Percentiles rank a stretch among this genome's conserved stretches.
phyloP scores from a whole-genome alignment of 495 filamentous ascomycete genomes.

The Daldinia grandis region DNA sequence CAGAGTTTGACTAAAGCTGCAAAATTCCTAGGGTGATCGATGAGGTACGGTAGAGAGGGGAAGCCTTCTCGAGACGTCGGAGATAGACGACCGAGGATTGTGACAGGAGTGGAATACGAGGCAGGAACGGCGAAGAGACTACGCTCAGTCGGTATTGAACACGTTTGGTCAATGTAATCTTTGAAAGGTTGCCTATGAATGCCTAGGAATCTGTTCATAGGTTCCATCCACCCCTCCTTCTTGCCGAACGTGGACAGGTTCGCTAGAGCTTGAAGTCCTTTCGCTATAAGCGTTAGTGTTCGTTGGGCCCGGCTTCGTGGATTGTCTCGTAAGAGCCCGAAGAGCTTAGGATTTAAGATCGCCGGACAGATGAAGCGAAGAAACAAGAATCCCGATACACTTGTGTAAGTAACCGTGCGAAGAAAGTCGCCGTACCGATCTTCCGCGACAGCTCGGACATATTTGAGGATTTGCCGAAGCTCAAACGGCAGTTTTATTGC shows the following conservation, averaged over 20 bases:
- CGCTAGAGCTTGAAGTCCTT: constrained; percentile 92
- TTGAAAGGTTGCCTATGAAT: constrained; percentile 79
- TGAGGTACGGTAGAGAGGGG: constrained; percentile 90
- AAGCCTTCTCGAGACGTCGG: constrained; percentile 89
- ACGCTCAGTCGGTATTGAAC: constrained; percentile 77
- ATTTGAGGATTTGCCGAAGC: constrained; percentile 85
- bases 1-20: constrained; percentile 89
- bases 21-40: constrained; percentile 89
- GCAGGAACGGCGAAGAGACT: constrained; percentile 73
- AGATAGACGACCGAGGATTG: constrained; percentile 85
- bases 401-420: constrained; percentile 91
- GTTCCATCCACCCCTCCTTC: constrained; percentile 99
- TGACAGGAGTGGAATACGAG: constrained; percentile 90
- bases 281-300: constrained; percentile 91
- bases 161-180: constrained; percentile 85
- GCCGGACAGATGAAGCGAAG: constrained; percentile 96
- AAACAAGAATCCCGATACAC: constrained; percentile 96
- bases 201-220: constrained; percentile 84
- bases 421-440: constrained; percentile 97
- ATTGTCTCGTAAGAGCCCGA: constrained; percentile 87
- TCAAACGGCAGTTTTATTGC: constrained; percentile 81
- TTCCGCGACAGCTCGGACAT: constrained; percentile 92
- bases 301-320: constrained; percentile 87
- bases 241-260: constrained; percentile 93
- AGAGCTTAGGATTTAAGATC: constrained; percentile 94